Evolutionary conservation across 1,284 basidiomycete genomes (phyloP).

Genomic region (Amylostereum areolatum): DNA sequence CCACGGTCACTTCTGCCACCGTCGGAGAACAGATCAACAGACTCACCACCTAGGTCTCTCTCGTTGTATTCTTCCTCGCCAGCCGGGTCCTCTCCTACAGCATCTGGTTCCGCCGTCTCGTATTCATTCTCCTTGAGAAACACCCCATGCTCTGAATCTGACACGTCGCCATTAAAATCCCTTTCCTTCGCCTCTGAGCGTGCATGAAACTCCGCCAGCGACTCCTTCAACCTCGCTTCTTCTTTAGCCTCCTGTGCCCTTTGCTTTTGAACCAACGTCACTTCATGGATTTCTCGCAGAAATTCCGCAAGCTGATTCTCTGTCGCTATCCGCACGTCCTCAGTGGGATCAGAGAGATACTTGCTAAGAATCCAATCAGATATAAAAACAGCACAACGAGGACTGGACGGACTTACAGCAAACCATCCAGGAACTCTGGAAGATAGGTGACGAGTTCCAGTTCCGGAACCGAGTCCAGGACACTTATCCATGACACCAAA

Average conservation of each 20-base stretch:
- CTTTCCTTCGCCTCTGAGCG: slow-evolving; percentile 11
- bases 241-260: slow-evolving; percentile 46
- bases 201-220: slow-evolving; percentile 32
- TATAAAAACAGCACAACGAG: background rate
- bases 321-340: slow-evolving; percentile 90
- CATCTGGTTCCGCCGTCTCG: slow-evolving; percentile 23
- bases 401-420: slow-evolving; percentile 57
- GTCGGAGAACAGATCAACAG: background rate
- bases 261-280: slow-evolving; percentile 66
- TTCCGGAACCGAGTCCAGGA: slow-evolving; percentile 95
- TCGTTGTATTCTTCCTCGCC: slow-evolving; percentile 46
- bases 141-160: slow-evolving; percentile 51
- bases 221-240: slow-evolving; percentile 30
- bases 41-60: slow-evolving; percentile 59
- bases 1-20: slow-evolving; percentile 20
- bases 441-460: slow-evolving; percentile 92
- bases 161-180: slow-evolving; percentile 22
- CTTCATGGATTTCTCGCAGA: slow-evolving; percentile 85
- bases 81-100: slow-evolving; percentile 36
- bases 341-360: slow-evolving; percentile 93
- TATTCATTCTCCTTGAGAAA: slow-evolving; percentile 16
- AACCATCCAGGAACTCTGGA: slow-evolving; percentile 91
- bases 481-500: slow-evolving; percentile 94
- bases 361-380: slow-evolving; percentile 46
- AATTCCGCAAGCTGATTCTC: slow-evolving; percentile 92